Conservation (phyloP, 1,139 yeast species). For the Diutina catenulata region DNA sequence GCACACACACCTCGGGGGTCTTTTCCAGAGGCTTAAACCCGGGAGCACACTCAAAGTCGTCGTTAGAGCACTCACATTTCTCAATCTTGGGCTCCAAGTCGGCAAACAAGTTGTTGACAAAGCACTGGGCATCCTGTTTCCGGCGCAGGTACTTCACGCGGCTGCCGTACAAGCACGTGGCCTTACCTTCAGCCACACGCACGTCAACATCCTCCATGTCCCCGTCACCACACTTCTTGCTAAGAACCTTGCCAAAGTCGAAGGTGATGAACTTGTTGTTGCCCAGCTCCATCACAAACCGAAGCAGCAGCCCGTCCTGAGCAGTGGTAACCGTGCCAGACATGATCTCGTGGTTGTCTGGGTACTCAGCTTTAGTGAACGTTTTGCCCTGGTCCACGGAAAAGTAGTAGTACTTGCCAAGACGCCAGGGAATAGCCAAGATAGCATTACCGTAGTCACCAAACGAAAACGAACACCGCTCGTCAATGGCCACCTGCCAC, state of each 20-base stretch:
- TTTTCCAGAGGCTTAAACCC: slow-evolving; percentile 35
- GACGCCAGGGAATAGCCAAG: slow-evolving; percentile 38
- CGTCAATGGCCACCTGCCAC: slow-evolving; percentile 50
- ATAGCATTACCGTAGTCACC: slow-evolving; percentile 79
- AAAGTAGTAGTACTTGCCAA: slow-evolving; percentile 23
- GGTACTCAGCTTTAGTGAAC: slow-evolving; percentile 34
- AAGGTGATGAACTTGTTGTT: slow-evolving; percentile 22
- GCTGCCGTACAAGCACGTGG: slow-evolving; percentile 65
- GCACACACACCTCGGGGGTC: slow-evolving; percentile 40
- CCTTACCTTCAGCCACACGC: slow-evolving; percentile 35
- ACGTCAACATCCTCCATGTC: slow-evolving; percentile 70
- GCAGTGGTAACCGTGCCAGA: slow-evolving; percentile 35
- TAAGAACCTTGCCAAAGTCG: slow-evolving; percentile 53
- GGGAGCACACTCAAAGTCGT: slow-evolving; percentile 64
- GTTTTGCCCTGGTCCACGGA: slow-evolving; percentile 68
- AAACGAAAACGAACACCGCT: slow-evolving; percentile 46
- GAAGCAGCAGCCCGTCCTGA: slow-evolving; percentile 63
- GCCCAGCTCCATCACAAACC: slow-evolving; percentile 22
- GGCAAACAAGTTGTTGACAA: slow-evolving; percentile 46
- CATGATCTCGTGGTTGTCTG: slow-evolving; percentile 14
- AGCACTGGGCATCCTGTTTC: slow-evolving; percentile 58
- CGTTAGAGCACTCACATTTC: slow-evolving; percentile 52
- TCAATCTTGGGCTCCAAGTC: slow-evolving; percentile 47
- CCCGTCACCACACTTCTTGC: slow-evolving; percentile 34
- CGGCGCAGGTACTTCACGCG: slow-evolving; percentile 57